Evolutionary conservation across 352 stramenopile species (phyloP).

Genomic region (Globisporangium nagaii): DNA sequence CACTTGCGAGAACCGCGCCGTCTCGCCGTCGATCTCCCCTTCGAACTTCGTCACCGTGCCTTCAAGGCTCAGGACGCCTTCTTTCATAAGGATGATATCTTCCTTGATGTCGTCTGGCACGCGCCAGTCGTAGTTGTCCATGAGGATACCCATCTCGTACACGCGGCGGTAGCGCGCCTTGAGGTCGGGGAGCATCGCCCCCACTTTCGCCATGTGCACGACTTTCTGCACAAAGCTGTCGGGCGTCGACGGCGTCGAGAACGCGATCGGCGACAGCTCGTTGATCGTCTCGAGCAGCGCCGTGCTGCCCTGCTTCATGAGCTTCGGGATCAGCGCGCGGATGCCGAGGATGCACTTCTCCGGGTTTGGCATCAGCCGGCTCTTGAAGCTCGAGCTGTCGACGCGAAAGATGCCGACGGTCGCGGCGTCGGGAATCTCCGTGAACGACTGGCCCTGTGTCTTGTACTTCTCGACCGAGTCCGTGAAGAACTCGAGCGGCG

Average conservation of each 20-base stretch:
- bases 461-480: constrained; percentile 84
- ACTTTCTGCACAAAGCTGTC: constrained; percentile 88
- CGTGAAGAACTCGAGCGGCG: constrained; percentile 73
- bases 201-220: constrained; percentile 81
- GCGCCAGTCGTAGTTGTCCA: constrained; percentile 90
- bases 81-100: constrained; percentile 92
- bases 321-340: constrained; percentile 72
- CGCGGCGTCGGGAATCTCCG: constrained; percentile 72
- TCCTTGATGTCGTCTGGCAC: constrained; percentile 91
- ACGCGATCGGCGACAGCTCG: constrained; percentile 78
- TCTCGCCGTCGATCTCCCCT: constrained; percentile 89
- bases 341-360: constrained; percentile 85
- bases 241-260: constrained; percentile 55
- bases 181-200: constrained; percentile 53
- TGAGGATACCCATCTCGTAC: constrained; percentile 85
- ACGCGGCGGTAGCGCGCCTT: constrained; percentile 69
- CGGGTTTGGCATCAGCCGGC: constrained; percentile 82
- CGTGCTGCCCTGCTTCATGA: constrained; percentile 85
- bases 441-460: constrained; percentile 71
- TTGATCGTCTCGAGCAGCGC: constrained; percentile 80
- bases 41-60: constrained; percentile 87
- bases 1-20: constrained; percentile 84
- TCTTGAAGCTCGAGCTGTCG: constrained; percentile 86
- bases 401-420: constrained; percentile 92
- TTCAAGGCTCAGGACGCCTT: constrained; percentile 89